phyloP scores from a whole-genome alignment of 495 filamentous ascomycete genomes.

The Aspergillus heteromorphus region DNA sequence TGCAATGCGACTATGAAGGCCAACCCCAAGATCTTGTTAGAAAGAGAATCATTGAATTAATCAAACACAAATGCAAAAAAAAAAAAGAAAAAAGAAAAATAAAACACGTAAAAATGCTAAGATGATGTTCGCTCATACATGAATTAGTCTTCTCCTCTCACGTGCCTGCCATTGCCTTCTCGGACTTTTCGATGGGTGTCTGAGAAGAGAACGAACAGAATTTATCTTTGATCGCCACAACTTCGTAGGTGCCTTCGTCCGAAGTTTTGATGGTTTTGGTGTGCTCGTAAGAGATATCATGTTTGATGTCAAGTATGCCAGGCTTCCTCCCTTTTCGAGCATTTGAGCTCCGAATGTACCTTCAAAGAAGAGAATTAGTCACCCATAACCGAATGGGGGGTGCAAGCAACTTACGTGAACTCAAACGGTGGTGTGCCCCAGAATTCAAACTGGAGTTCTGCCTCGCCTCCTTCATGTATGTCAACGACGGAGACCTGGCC shows the following conservation, averaged over 20 bases:
- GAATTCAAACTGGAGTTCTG: slow-evolving; percentile 89
- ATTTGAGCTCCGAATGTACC: slow-evolving; percentile 85
- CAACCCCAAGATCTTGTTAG: not conserved
- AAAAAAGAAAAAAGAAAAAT: slow-evolving; percentile 12
- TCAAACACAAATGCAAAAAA: slow-evolving; percentile 12
- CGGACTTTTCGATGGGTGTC: slow-evolving; percentile 43
- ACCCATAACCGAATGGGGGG: not conserved
- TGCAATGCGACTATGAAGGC: slow-evolving; percentile 29
- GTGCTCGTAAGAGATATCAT: slow-evolving; percentile 75
- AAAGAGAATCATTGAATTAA: slow-evolving; percentile 10
- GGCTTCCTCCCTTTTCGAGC: slow-evolving; percentile 67
- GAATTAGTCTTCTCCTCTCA: not conserved
- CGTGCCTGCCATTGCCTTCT: slow-evolving; percentile 22
- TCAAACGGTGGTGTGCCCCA: slow-evolving; percentile 94
- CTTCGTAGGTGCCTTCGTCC: slow-evolving; percentile 95
- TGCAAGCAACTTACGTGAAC: slow-evolving; percentile 60
- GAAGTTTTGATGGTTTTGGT: slow-evolving; percentile 73
- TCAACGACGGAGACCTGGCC: slow-evolving; percentile 74
- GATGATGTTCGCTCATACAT: slow-evolving; percentile 12
- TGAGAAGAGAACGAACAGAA: slow-evolving; percentile 80
- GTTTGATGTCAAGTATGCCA: slow-evolving; percentile 80
- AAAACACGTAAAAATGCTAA: slow-evolving; percentile 17
- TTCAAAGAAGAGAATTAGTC: slow-evolving; percentile 22
- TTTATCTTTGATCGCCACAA: slow-evolving; percentile 87
- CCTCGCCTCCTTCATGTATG: slow-evolving; percentile 92